Evolutionary conservation across 305 asterid species (phyloP), one percentile per base, ranked within the genome.

Genomic region (Solanum hybrid): DNA sequence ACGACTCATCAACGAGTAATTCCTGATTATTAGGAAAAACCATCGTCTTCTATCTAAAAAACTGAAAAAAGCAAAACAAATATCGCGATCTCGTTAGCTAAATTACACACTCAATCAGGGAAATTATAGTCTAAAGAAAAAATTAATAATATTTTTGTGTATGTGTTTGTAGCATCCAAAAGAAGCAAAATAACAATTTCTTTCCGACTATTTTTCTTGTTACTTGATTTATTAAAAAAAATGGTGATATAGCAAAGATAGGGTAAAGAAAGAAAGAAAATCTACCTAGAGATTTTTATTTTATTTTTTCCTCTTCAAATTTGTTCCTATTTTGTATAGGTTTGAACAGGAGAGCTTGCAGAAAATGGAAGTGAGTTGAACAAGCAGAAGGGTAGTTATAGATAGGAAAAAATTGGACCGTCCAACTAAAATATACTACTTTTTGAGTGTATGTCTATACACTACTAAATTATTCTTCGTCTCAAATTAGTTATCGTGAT

Each of bases 1-100:
- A 91, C 92, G 84, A 64, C 35, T 5, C 97, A 16, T 88, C 98
- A 9, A 73, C 97, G 5, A 73, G 79, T 26, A 94, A 90, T 87
- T 92, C 98, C 93, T 94, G 93, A 91, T 90, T 95, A 91, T 89
- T 95, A 29, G 93, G 94, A 91, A 94, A 94, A 64, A 73, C 98
- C 99, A 95, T 96, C 71, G 12, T 64, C 86, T 6, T 40, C 20
- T 36, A 24, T 72, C 38, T 9, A 35, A 12, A 88, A 93, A 93
- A 93, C 97, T 96, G 97, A 93, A 94, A 96, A 77, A 89, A 93
- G 95, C 90, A 91, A 93, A 93, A 91, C 94, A 91, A 85, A 91
- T 56, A 76, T n/a, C 46, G 69, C 87, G 82, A 72, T 88, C 36
- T 34, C 27, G 85, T 89, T 88, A 82, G 88, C 77, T 86, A 90